A percentile compares a stretch with the other conserved stretches of the same genome.
These are phyloP conservation scores for Barnettozyma sucrosica DNA, from an alignment of 805 yeast species.

Conservation along the genomic window DNA sequence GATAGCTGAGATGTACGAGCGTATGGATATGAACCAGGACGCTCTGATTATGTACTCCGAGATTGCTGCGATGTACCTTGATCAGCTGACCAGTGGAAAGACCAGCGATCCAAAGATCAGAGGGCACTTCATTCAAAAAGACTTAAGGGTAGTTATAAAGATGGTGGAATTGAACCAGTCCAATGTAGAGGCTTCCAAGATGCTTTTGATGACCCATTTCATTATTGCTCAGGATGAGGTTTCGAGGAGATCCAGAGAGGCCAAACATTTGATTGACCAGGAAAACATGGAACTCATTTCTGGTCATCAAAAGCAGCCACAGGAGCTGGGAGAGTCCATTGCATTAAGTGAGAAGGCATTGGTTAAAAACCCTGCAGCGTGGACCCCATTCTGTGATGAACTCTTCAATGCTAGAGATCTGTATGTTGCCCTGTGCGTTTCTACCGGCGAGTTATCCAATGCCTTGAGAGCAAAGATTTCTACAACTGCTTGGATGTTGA, in stretches of 20 bases:
- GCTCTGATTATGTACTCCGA: conserved; percentile 67
- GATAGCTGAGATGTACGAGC: conserved; percentile 80
- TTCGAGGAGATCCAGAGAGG: conserved; percentile 34
- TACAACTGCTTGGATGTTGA: conserved; percentile 67
- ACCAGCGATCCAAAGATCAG: conserved; percentile 29
- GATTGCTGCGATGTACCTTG: conserved; percentile 52
- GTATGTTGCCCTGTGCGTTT: conserved; percentile 62
- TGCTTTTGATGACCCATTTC: conserved; percentile 56
- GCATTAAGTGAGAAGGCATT: not conserved
- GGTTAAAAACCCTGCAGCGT: conserved; percentile 40
- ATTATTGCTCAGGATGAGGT: conserved; percentile 64
- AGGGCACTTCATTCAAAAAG: conserved; percentile 62
- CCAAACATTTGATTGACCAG: conserved; percentile 27
- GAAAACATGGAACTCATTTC: conserved; percentile 16
- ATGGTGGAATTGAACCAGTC: conserved; percentile 50
- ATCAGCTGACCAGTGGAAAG: conserved; percentile 39
- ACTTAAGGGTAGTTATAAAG: conserved; percentile 62
- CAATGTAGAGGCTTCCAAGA: conserved; percentile 45
- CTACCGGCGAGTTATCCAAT: conserved; percentile 58
- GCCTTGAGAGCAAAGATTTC: conserved; percentile 58
- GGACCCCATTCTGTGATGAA: conserved; percentile 75
- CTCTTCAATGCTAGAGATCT: conserved; percentile 73
- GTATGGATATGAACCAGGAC: conserved; percentile 51
- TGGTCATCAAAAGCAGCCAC: not conserved
- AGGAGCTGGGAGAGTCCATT: conserved; percentile 9